These are phyloP conservation scores for Solanum hybrid DNA, from an alignment of 305 asterid genomes.

Conservation along the genomic window DNA sequence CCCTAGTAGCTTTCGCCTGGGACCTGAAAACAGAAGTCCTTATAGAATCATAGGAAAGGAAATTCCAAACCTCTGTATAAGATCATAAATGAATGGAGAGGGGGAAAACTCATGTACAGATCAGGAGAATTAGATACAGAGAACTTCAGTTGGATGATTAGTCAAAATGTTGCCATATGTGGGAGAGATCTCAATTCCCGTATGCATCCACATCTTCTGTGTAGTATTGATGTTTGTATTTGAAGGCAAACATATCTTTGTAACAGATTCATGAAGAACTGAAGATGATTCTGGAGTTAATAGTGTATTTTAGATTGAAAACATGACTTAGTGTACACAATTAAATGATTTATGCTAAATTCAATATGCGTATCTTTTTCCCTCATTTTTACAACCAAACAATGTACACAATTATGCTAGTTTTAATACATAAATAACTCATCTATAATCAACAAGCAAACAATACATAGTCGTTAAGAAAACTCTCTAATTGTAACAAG, in stretches of 20 bases:
- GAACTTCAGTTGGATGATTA: not conserved
- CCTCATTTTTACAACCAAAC: not conserved
- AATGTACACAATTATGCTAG: not conserved
- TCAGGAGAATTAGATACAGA: not conserved
- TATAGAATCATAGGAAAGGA: not conserved
- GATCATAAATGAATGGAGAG: not conserved
- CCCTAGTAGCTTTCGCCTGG: conserved; percentile 13
- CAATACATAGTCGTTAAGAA: not conserved
- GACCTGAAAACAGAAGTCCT: conserved; percentile 18
- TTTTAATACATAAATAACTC: not conserved
- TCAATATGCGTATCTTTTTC: not conserved
- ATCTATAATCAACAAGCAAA: not conserved
- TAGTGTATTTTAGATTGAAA: not conserved
- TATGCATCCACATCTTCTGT: not conserved
- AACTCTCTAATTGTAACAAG: not conserved
- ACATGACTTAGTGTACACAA: not conserved
- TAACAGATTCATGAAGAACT: not conserved
- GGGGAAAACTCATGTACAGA: not conserved
- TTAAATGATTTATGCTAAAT: not conserved
- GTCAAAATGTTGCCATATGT: not conserved
- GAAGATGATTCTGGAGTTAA: not conserved
- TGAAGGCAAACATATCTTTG: not conserved
- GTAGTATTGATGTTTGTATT: not conserved
- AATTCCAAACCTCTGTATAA: not conserved
- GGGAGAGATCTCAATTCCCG: not conserved